These are phyloP conservation scores for Eucalyptus cloeziana DNA, from an alignment of 345 rosid species.

Conservation along the genomic window DNA sequence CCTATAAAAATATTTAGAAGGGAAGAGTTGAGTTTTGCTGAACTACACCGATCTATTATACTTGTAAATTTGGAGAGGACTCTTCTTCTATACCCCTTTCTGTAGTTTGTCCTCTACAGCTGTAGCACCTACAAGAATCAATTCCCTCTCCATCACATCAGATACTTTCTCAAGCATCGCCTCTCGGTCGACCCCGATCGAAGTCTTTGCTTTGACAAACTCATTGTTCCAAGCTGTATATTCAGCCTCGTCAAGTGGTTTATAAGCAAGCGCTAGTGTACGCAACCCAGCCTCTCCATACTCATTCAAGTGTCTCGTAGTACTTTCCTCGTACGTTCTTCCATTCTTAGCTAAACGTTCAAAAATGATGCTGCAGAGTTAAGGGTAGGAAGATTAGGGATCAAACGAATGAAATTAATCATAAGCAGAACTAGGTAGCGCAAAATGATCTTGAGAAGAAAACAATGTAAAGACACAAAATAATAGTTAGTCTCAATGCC, in stretches of 20 bases:
- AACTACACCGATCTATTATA: neutral
- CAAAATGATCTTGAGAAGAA: neutral
- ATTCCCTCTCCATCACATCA: conserved; percentile 80
- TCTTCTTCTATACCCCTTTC: conserved; percentile 52
- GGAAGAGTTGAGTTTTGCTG: neutral
- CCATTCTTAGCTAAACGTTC: conserved; percentile 84
- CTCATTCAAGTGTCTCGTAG: conserved; percentile 73
- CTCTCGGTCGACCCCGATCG: conserved; percentile 81
- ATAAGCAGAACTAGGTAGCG: neutral
- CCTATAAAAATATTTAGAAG: conserved; percentile 23
- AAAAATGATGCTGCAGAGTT: conserved; percentile 63
- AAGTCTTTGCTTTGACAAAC: conserved; percentile 71
- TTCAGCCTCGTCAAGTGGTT: conserved; percentile 61
- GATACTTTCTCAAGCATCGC: conserved; percentile 57
- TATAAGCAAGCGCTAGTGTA: conserved; percentile 73
- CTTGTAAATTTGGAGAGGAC: neutral
- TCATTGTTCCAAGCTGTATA: conserved; percentile 70
- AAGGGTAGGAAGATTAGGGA: neutral
- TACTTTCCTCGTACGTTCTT: conserved; percentile 44
- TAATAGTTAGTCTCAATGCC: neutral
- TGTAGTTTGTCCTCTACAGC: conserved; percentile 99
- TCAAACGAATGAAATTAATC: neutral
- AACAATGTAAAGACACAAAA: neutral
- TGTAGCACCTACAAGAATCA: conserved; percentile 91
- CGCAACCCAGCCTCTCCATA: conserved; percentile 96